Evolutionary conservation across 345 rosid species (phyloP).

Genomic region (Populus nigra): DNA sequence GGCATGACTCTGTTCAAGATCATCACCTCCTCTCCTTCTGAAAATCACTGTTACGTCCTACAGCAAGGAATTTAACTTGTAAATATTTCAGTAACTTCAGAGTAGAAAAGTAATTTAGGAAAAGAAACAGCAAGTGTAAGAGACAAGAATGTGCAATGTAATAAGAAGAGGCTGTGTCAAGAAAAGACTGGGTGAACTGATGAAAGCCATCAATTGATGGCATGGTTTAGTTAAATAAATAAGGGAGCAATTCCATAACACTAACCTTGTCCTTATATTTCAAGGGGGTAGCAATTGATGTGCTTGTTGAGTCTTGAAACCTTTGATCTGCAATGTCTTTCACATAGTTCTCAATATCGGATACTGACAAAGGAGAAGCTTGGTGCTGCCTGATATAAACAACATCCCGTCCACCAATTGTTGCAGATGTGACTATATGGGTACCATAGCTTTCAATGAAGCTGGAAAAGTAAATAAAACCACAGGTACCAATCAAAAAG

Average conservation of each 20-base stretch:
- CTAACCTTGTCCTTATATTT: constrained; percentile 95
- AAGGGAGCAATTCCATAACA: constrained; percentile 16
- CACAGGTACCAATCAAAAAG: constrained; percentile 21
- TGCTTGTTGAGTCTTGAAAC: constrained; percentile 58
- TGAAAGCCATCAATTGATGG: not conserved
- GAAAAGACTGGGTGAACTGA: not conserved
- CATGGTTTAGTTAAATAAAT: not conserved
- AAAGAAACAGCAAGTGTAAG: constrained; percentile 3
- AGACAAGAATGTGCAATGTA: not conserved
- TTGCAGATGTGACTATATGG: constrained; percentile 85
- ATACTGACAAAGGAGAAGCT: constrained; percentile 61
- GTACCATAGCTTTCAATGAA: constrained; percentile 88
- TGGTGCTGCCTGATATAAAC: constrained; percentile 93
- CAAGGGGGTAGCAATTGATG: constrained; percentile 60
- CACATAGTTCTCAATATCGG: constrained; percentile 77
- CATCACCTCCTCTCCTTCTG: constrained; percentile 98
- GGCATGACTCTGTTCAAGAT: constrained; percentile 91
- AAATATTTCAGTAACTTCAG: constrained; percentile 15
- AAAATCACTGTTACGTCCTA: constrained; percentile 97
- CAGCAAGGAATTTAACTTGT: constrained; percentile 39
- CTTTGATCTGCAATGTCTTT: constrained; percentile 69
- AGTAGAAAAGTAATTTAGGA: not conserved
- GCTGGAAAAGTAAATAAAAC: constrained; percentile 36
- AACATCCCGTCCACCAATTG: constrained; percentile 94
- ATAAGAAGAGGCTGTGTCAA: not conserved